These are phyloP conservation scores for Domatiomyces catenatus DNA, from an alignment of 2,329 filamentous ascomycete species.

Conservation along the genomic window DNA sequence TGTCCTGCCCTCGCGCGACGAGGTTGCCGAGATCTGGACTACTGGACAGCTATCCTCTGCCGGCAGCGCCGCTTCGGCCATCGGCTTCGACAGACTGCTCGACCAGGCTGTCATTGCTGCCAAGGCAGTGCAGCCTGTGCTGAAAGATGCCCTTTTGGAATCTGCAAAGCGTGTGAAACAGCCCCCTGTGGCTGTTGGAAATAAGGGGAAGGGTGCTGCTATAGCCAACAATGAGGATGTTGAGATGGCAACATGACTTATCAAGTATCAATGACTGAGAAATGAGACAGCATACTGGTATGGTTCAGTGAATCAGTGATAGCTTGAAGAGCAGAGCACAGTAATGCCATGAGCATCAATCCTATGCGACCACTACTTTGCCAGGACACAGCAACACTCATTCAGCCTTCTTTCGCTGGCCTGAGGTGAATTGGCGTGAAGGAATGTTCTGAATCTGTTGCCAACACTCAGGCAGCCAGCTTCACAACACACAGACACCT, in stretches of 20 bases:
- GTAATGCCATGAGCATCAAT: neutral
- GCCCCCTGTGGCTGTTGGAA: neutral
- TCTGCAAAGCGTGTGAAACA: conserved; percentile 21
- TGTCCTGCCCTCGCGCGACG: conserved; percentile 72
- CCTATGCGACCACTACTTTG: neutral
- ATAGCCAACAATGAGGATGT: conserved; percentile 8
- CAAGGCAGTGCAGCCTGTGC: conserved; percentile 41
- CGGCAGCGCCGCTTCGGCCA: conserved; percentile 13
- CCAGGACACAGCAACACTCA: neutral
- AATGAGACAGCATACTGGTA: neutral
- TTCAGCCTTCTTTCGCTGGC: neutral
- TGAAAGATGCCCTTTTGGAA: conserved; percentile 47
- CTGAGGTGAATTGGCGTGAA: neutral
- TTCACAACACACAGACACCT: neutral
- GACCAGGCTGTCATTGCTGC: conserved; percentile 51
- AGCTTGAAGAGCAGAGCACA: neutral
- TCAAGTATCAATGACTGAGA: neutral
- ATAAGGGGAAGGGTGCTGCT: conserved; percentile 2
- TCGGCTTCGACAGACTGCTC: conserved; percentile 31
- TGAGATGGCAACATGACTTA: conserved; percentile 20
- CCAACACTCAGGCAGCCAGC: neutral
- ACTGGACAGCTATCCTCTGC: conserved; percentile 48
- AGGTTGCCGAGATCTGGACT: conserved; percentile 89
- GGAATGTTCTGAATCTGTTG: neutral
- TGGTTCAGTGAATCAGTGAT: neutral